A percentile compares a stretch with the other conserved stretches of the same genome.
Conservation (phyloP, 176 grass and related monocot species). For the Saccharum officinarum region DNA sequence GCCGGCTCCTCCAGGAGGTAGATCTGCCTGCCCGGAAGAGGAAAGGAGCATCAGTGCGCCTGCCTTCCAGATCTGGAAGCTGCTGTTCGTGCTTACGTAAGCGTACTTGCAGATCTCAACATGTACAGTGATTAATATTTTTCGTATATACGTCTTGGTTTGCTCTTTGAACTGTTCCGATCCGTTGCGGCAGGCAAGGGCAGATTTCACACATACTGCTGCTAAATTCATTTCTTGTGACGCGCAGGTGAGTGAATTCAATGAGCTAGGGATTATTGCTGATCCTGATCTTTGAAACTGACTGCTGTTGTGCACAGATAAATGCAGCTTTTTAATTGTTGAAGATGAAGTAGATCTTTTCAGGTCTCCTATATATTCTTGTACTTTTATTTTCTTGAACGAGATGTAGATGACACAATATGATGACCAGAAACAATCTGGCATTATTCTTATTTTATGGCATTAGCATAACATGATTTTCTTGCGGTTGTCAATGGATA, state of each 20-base stretch:
- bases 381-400: neutral
- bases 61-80: slow-evolving; percentile 45
- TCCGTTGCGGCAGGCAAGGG: neutral
- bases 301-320: neutral
- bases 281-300: neutral
- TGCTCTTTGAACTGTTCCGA: neutral
- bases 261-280: neutral
- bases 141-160: neutral
- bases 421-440: neutral
- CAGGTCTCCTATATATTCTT: neutral
- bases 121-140: neutral
- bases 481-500: neutral
- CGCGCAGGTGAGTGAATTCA: neutral
- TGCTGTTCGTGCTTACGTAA: slow-evolving; percentile 23
- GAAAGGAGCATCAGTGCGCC: slow-evolving; percentile 12
- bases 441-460: neutral
- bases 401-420: neutral
- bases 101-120: slow-evolving; percentile 24
- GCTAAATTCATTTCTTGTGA: no score
- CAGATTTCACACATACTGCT: neutral
- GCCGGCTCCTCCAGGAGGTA: neutral
- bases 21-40: slow-evolving; percentile 32
- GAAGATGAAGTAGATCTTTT: neutral
- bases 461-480: neutral
- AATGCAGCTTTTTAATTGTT: neutral